Base-by-base conservation (phyloP, 345 rosid species). In the Gossypium bickii region DNA sequence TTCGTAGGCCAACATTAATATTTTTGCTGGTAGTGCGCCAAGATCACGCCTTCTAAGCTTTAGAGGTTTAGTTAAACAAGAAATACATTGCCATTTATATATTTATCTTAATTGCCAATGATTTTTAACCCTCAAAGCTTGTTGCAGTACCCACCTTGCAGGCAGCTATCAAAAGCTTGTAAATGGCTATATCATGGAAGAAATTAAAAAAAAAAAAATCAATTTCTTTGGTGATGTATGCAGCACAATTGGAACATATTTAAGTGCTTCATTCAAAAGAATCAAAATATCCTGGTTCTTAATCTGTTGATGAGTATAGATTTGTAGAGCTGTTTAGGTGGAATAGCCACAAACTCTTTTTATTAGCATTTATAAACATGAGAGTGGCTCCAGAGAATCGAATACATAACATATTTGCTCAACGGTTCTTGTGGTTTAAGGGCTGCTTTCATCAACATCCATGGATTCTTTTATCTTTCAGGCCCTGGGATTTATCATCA, bases 201-300 rank as follows among this genome's bases (percentile, higher is more conserved):
- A 47, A 67, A 12, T 20, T 44, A 0, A 7, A 45, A 47, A 55
- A 18, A 18, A 18, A 55, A 24, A 18, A 70, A 52, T 29, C 73
- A 24, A 72, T 12, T 44, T 58, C 41, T 24, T 2, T 44, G 52
- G 55, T 59, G 67, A 72, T 72, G 51, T 53, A 29, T 70, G 61
- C 61, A 70, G 27, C 61, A 48, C 2, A 70, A 34, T 70, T 34
- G 57, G 43, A 53, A 70, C 12, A 29, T 8, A 58, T 58, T 52
- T 22, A 22, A 24, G 56, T 57, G 75, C 71, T 52, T 48, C 81
- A 63, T 63, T 74, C 45, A 61, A 74, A 53, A 56, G 72, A 70
- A 67, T 24, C 43, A 13, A 47, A 15, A 22, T 47, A 47, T 25
- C 41, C 22, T 67, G 47, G 22, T 44, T 12, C 53, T 44, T 20